Base-by-base conservation (phyloP, 257 asterid genomes). In the Plantago elongata region DNA sequence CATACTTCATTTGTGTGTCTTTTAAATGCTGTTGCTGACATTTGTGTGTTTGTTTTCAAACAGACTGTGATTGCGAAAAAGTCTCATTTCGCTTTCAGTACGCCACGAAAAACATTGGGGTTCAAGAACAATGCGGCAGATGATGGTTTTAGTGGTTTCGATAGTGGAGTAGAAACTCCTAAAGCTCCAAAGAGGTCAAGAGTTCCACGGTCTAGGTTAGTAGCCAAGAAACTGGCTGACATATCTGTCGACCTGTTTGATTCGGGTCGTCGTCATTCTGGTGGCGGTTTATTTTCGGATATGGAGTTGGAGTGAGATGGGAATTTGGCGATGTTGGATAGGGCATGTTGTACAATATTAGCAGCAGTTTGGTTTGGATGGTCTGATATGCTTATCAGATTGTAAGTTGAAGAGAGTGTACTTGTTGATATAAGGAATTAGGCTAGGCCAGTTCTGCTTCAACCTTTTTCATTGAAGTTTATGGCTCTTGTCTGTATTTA, bases 41-140 rank as follows among this genome's bases (percentile, higher is more conserved):
- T 16, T 27, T 59, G 51, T 49, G 3, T 59, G n/a, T 44, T 38
- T 52, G 48, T 10, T 7, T 55, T 51, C 34, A 10, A 61, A 58
- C 84, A 83, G 90, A 61, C 87, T 57, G 37, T 78, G 72, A 48
- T 75, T 11, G 95, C 92, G 0, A 89, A 80, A 78, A 66, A 78
- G 6, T 61, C 61, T 51, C 91, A 87, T 79, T 87, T 90, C 44
- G 94, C 77, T 0, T 85, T 67, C 61, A 82, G 75, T 11, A 90
- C 98, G 0, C 96, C 98, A 0, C 65, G 48, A 57, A 58, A 58
- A 10, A 16, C 37, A 5, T 5, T 18, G 22, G 63, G 22, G 45
- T 58, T 58, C 63, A 42, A 43, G 12, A 17, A 9, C 8, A n/a
- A 49, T 58, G 27, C 11, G 63, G 63, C n/a, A 10, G 63, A 58